Conservation (phyloP, 1,284 basidiomycete species). For the Cryptococcus sp. region DNA sequence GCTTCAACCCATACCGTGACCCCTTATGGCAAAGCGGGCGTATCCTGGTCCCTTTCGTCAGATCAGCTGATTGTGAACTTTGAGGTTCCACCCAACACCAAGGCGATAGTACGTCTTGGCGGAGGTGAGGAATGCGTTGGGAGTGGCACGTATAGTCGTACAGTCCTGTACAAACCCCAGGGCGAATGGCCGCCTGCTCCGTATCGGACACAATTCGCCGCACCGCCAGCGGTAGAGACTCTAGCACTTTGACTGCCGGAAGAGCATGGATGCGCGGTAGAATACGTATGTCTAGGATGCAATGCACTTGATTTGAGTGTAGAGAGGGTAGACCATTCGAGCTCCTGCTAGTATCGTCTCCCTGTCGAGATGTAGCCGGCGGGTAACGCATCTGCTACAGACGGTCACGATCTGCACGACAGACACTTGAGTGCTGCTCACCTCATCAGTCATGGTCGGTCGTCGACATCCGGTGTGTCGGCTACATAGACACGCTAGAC, state of each 20-base stretch:
- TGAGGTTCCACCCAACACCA: constrained; percentile 22
- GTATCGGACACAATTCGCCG: background rate
- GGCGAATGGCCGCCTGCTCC: constrained; percentile 18
- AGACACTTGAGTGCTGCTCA: too few relatives aligned
- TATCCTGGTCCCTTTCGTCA: constrained; percentile 12
- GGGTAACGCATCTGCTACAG: too few relatives aligned
- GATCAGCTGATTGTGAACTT: constrained; percentile 11
- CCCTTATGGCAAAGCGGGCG: constrained; percentile 10
- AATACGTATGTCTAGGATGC: too few relatives aligned
- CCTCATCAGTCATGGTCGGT: too few relatives aligned
- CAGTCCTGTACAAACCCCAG: constrained; percentile 8
- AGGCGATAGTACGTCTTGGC: constrained; percentile 3
- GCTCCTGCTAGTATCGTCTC: too few relatives aligned
- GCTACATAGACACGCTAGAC: too few relatives aligned
- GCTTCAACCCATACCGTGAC: constrained; percentile 7
- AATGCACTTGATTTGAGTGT: too few relatives aligned
- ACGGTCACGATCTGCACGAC: too few relatives aligned
- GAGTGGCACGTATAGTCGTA: constrained; percentile 11
- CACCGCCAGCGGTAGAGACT: background rate
- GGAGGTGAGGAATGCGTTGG: constrained; percentile 9
- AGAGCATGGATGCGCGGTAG: too few relatives aligned
- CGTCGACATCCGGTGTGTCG: too few relatives aligned
- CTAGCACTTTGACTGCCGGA: background rate
- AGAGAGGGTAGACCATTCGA: too few relatives aligned
- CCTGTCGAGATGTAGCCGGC: too few relatives aligned